These are phyloP conservation scores for Aquilaria agallochum DNA, from an alignment of 441 rosid genomes.

Conservation along the genomic window DNA sequence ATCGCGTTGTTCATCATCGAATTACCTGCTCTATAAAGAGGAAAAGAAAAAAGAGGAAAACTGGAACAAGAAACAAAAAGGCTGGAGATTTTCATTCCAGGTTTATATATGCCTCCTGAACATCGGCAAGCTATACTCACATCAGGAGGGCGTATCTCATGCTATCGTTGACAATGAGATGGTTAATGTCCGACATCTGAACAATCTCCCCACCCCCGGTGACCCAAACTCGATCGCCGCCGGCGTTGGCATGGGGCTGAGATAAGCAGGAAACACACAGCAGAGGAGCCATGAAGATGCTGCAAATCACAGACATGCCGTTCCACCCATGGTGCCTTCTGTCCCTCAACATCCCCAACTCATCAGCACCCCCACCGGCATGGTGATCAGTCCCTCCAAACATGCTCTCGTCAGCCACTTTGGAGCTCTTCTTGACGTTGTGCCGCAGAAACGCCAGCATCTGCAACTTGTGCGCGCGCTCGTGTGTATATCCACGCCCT, in stretches of 20 bases:
- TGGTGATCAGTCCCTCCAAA: constrained; percentile 10
- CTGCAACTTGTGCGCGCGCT: constrained; percentile 22
- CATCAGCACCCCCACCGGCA: constrained; percentile 18
- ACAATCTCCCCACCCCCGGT: constrained; percentile 48
- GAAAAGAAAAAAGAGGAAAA: no score
- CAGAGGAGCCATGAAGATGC: constrained; percentile 41
- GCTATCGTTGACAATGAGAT: constrained; percentile 87
- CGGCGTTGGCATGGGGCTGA: constrained; percentile 50
- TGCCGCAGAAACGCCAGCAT: constrained; percentile 33
- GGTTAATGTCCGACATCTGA: constrained; percentile 69
- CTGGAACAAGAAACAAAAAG: no score
- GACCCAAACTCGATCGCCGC: constrained; percentile 68
- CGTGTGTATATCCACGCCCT: no score
- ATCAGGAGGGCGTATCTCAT: constrained; percentile 91
- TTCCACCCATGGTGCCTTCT: constrained; percentile 16
- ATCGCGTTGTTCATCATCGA: no score
- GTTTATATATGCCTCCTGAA: no score
- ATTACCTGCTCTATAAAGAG: no score
- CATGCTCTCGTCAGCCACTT: constrained; percentile 78
- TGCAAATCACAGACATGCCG: constrained; percentile 27
- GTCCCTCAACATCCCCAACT: constrained; percentile 20
- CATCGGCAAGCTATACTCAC: constrained; percentile 16
- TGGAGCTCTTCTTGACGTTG: constrained; percentile 45
- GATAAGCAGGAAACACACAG: constrained; percentile 66
- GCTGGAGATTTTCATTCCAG: no score